Base-by-base conservation (phyloP, 2,329 filamentous ascomycete species). In the Verticillium zaregamsianum region DNA sequence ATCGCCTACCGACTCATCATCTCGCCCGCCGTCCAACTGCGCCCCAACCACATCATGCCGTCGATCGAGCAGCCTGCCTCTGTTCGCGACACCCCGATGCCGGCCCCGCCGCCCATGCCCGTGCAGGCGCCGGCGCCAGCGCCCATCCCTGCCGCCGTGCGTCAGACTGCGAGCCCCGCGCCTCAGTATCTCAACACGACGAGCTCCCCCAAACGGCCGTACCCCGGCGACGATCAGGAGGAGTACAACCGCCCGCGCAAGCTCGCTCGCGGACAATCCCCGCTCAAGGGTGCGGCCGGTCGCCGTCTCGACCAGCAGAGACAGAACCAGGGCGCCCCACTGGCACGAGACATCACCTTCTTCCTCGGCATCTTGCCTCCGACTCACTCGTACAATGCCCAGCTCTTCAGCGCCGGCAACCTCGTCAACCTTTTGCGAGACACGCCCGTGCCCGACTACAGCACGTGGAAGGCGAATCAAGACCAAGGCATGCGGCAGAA, bases 201-300 rank as follows among this genome's bases (percentile, higher is more conserved):
- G 23, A 81, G 84, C 60, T 87, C 85, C 2, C 85, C 85, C 2
- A 88, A 87, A 71, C 81, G 89, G 54, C 82, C 88, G 0, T 83
- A 87, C 45, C 85, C 83, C 2, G 67, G 73, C 12, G 91, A 93
- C 62, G 93, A 97, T 49, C 89, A 92, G 40, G 88, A 89, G 64
- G 87, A 89, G 60, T 52, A 33, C 58, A 87, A 87, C 66, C 89
- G 91, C 23, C 92, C 93, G 1, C 91, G 93, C 68, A 97, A 98
- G 74, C 84, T 97, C 59, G 86, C 89, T 57, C 88, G 96, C 55
- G 93, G 90, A n/a, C 93, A 91, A 61, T 98, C 94, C 5, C 95
- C 96, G 0, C 82, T 98, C 40, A 99, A 98, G 73, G 92, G 92
- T 15, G 91, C 92, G 1, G 92, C 94, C 40, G 92, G 92, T 31